Base-by-base conservation (phyloP, 306 rosid genomes). In the Corylus heterophylla region DNA sequence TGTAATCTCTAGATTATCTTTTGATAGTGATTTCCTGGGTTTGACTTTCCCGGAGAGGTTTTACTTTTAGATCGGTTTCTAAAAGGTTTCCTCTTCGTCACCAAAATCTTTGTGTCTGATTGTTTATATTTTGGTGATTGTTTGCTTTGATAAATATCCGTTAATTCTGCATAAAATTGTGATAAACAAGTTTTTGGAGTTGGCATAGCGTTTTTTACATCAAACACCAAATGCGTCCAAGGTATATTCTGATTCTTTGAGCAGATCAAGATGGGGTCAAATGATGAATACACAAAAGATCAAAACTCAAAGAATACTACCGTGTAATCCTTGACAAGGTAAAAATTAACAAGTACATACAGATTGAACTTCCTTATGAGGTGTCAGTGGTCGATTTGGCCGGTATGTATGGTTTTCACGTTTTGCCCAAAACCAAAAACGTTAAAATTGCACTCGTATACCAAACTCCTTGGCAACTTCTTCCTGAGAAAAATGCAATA, bases 351-450 rank as follows among this genome's bases (percentile, higher is more conserved):
- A 62, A 56, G 63, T 63, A 42, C 77, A 20, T 79, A 87, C 88
- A 31, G 90, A 79, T 84, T 79, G 90, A 49, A 78, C 62, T 84
- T 84, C 88, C 73, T 84, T 86, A 75, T 59, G 12, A 13, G 82
- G 76, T 45, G 83, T 85, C 85, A 82, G 59, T 76, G 86, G 90
- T 39, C 86, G 84, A 62, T 76, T 76, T 31, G 88, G 90, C 45
- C 90, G 82, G 73, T 84, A 84, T 35, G 90, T 84, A 74, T 81
- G 81, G 55, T 87, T 87, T 63, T 84, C 85, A 13, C 90, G 85
- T 74, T 79, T 79, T 56, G 86, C 88, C 90, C 90, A 87, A 55
- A 84, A 18, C 90, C 90, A 84, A 61, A 82, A 84, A 4, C 90
- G 84, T 71, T 79, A 86, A 74, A 79, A 74, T 78, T 82, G 86